Base-by-base conservation (phyloP, 441 rosid species). In the Pelargonium australe region DNA sequence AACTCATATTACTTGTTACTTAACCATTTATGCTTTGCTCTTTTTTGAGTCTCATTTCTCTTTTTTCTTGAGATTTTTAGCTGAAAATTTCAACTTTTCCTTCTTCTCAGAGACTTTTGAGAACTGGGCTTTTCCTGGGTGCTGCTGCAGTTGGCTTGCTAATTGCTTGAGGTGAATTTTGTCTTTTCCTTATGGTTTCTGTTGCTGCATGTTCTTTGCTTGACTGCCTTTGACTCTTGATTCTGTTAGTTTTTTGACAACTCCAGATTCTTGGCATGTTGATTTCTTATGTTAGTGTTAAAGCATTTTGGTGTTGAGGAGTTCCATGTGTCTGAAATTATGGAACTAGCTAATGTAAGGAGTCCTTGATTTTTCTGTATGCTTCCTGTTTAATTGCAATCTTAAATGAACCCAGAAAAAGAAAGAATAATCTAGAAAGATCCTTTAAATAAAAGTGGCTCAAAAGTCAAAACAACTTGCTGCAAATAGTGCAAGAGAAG, bases 111-210 rank as follows among this genome's bases (percentile, higher is more conserved):
- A 4, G 2, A 14, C 45, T 37, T 40, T 7, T 37, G 51, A 40
- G 23, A 64, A 7, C 47, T 19, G 60, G 60, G 60, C 8, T 53
- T 53, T 53, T 53, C 60, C 31, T 55, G 61, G 61, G 60, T 53
- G 3, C 57, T 13, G 17, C 57, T 49, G 57, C 17, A 49, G 14
- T 13, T 49, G 57, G 57, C 13, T 14, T 4, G 20, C 14, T 19
- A 53, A n/a, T 53, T 53, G 31, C 60, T 19, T 53, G 60, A 53
- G 60, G 60, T 53, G 61, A 55, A 55, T 55, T 55, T 55, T 4
- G 20, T 16, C 23, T 55, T 16, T 16, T 55, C 7, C 1, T 55
- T 16, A 55, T 25, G 6, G 55, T 34, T 63, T 61, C 28, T 16
- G 23, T 41, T 70, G 49, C 53, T 55, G 65, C 61, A 55, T 55